Conservation (phyloP, 441 rosid genomes). For the Pelargonium cotyledonis region DNA sequence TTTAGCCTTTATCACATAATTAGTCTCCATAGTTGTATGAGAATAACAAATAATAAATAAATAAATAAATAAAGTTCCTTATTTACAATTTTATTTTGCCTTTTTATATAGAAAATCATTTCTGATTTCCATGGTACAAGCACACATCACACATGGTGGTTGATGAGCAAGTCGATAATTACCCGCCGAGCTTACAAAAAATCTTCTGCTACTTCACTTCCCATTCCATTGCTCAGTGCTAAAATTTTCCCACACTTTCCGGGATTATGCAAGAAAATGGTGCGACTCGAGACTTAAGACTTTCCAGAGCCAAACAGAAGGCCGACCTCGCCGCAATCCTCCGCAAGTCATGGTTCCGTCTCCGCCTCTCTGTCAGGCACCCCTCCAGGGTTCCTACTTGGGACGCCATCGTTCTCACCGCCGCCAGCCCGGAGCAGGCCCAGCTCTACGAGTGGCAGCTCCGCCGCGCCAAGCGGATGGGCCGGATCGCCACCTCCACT, state of each 20-base stretch:
- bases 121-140: too few relatives aligned
- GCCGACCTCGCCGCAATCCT: conserved; percentile 47
- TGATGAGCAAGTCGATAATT: too few relatives aligned
- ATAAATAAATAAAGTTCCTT: too few relatives aligned
- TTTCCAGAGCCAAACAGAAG: conserved; percentile 31
- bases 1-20: too few relatives aligned
- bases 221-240: too few relatives aligned
- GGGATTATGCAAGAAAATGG: conserved; percentile 1
- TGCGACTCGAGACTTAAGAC: conserved; percentile 11
- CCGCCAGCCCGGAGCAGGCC: conserved; percentile 98
- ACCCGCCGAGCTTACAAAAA: too few relatives aligned
- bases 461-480: conserved; percentile 67
- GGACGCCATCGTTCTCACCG: conserved; percentile 88
- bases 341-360: conserved; percentile 93
- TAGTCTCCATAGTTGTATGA: too few relatives aligned
- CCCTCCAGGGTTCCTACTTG: conserved; percentile 85
- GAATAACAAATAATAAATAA: too few relatives aligned
- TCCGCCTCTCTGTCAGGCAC: conserved; percentile 77
- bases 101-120: too few relatives aligned
- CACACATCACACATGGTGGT: too few relatives aligned
- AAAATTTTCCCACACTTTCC: background rate
- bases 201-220: too few relatives aligned
- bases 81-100: too few relatives aligned
- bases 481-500: conserved; percentile 69
- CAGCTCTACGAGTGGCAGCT: conserved; percentile 90